These are phyloP conservation scores for Epichloe gansuensis DNA, from an alignment of 2,329 filamentous ascomycete genomes.

Conservation along the genomic window DNA sequence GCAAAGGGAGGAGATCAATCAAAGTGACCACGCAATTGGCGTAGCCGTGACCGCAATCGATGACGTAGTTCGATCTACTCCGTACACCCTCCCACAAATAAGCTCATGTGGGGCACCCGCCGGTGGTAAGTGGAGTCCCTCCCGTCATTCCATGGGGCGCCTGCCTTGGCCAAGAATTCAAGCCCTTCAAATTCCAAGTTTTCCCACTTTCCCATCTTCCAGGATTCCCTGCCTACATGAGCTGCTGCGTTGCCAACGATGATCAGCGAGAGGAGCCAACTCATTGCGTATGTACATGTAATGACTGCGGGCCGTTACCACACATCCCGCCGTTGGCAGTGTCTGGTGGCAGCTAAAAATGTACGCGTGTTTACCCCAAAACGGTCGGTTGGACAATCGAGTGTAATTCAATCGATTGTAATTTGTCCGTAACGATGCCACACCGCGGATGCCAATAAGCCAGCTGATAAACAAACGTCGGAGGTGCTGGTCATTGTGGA, in stretches of 20 bases:
- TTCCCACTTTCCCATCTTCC: neutral
- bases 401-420: neutral
- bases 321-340: too few species aligned
- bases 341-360: too few species aligned
- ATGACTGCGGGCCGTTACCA: too few species aligned
- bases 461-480: too few species aligned
- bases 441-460: neutral
- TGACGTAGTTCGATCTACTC: neutral
- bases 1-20: neutral
- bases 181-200: neutral
- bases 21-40: neutral
- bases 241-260: neutral
- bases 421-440: constrained; percentile 29
- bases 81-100: neutral
- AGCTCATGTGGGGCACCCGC: constrained; percentile 2
- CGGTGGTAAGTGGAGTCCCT: too few species aligned
- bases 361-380: neutral
- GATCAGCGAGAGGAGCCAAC: neutral
- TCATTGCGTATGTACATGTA: too few species aligned
- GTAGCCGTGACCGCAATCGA: neutral
- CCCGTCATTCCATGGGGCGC: too few species aligned
- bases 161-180: neutral
- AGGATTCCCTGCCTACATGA: neutral
- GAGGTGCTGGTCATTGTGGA: constrained; percentile 23
- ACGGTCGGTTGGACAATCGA: neutral